Conservation (phyloP, 169 alveolate species). For the Babesia bigemina region DNA sequence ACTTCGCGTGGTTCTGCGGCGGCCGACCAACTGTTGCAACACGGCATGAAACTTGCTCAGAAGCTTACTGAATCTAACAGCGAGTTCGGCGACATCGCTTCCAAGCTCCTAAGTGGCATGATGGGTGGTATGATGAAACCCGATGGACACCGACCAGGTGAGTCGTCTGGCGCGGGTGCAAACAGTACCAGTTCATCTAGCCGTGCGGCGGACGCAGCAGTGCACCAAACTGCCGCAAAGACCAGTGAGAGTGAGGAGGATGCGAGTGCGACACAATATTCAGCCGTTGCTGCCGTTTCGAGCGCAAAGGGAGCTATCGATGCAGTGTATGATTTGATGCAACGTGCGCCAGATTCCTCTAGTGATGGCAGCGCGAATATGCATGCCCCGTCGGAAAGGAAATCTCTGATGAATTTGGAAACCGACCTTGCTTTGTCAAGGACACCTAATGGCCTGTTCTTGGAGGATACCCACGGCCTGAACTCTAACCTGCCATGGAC, state of each 20-base stretch:
- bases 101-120: conserved; percentile 7
- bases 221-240: too few relatives aligned
- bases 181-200: background rate
- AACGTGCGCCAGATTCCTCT: background rate
- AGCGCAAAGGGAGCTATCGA: conserved; percentile 2
- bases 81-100: conserved; percentile 16
- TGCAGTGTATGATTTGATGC: background rate
- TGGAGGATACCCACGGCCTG: conserved; percentile 8
- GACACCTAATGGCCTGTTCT: background rate
- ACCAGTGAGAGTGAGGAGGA: background rate
- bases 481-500: conserved; percentile 41
- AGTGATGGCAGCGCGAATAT: background rate
- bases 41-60: conserved; percentile 30
- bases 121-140: conserved; percentile 21
- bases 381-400: too few relatives aligned
- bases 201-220: background rate
- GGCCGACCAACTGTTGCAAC: background rate
- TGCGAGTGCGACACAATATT: background rate
- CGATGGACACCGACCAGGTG: background rate
- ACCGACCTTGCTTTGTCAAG: background rate
- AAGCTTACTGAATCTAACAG: background rate
- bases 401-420: background rate
- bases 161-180: background rate
- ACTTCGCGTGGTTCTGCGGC: background rate
- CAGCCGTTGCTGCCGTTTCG: background rate